Conservation (phyloP, 768 basidiomycete species). For the Mycena leptocephala region DNA sequence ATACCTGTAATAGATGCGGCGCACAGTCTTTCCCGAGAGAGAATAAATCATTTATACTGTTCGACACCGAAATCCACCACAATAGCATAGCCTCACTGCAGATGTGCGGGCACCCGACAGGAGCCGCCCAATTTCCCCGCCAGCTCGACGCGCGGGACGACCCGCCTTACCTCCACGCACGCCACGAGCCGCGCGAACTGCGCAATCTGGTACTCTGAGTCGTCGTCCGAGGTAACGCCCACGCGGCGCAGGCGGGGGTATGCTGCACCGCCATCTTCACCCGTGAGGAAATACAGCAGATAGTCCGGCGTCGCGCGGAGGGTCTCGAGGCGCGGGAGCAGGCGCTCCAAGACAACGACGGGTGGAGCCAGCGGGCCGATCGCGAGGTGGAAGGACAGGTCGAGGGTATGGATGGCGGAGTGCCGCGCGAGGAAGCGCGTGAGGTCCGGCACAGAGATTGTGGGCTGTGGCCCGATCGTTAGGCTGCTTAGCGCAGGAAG, state of each 20-base stretch:
- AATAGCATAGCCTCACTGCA: too few relatives aligned
- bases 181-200: conserved; percentile 1
- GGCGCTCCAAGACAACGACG: neutral
- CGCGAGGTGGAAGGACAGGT: conserved; percentile 11
- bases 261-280: neutral
- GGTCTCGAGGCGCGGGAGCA: neutral
- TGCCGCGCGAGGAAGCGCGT: conserved; percentile 25
- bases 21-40: too few relatives aligned
- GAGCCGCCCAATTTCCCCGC: neutral
- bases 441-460: conserved; percentile 23
- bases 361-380: conserved; percentile 6
- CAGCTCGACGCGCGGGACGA: neutral
- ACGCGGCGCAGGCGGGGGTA: neutral
- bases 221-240: conserved; percentile 5
- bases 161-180: neutral
- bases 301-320: conserved; percentile 25
- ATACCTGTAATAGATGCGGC: too few relatives aligned
- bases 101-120: neutral
- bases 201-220: neutral
- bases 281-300: conserved; percentile 16
- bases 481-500: neutral
- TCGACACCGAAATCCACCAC: too few relatives aligned
- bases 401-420: neutral
- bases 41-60: too few relatives aligned
- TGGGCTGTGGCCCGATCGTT: neutral